Evolutionary conservation across 2,329 filamentous ascomycete genomes (phyloP).

Genomic region (Aaosphaeria pasadenensis): DNA sequence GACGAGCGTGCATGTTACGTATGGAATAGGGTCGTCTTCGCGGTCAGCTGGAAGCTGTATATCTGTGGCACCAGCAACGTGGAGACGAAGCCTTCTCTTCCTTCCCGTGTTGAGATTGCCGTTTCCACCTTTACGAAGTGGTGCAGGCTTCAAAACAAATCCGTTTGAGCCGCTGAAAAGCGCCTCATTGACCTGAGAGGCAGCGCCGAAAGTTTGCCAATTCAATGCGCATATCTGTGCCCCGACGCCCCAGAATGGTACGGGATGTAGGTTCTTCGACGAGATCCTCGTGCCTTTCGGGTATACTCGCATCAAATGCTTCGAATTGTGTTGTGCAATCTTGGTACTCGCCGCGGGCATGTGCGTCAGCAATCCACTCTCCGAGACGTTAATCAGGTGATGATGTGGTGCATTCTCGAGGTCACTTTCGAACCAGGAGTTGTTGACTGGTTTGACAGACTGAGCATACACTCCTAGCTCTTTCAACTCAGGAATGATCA

Average conservation of each 20-base stretch:
- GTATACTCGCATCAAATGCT: slow-evolving; percentile 67
- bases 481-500: slow-evolving; percentile 64
- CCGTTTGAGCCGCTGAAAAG: slow-evolving; percentile 64
- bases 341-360: slow-evolving; percentile 47
- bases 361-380: slow-evolving; percentile 55
- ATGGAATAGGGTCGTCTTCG: slow-evolving; percentile 56
- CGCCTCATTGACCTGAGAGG: slow-evolving; percentile 67
- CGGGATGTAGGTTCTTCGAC: slow-evolving; percentile 61
- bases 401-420: slow-evolving; percentile 55
- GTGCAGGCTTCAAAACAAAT: slow-evolving; percentile 63
- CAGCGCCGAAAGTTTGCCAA: slow-evolving; percentile 65
- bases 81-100: slow-evolving; percentile 54
- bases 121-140: slow-evolving; percentile 55
- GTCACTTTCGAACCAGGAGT: slow-evolving; percentile 60
- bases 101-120: slow-evolving; percentile 47
- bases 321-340: slow-evolving; percentile 60
- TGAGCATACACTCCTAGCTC: slow-evolving; percentile 67
- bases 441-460: slow-evolving; percentile 64
- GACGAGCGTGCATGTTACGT: slow-evolving; percentile 63
- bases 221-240: slow-evolving; percentile 69
- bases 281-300: slow-evolving; percentile 68
- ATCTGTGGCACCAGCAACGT: slow-evolving; percentile 61
- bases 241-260: slow-evolving; percentile 64
- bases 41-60: slow-evolving; percentile 54
- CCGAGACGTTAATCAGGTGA: slow-evolving; percentile 68